Evolutionary conservation across 176 grass and related monocot genomes (phyloP).

Genomic region (Poa pratensis): DNA sequence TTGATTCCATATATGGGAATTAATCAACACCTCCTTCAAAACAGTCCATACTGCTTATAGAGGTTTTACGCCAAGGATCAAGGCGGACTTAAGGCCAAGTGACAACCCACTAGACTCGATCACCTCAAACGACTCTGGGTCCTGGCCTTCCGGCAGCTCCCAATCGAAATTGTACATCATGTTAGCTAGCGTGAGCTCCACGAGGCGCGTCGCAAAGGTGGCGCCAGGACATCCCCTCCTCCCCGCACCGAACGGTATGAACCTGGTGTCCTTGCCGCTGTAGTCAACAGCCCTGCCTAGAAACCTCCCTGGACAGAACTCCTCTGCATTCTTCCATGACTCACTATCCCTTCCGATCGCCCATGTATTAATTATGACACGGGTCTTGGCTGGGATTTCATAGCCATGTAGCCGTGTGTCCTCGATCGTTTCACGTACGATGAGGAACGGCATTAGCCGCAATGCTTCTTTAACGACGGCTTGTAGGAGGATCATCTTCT

Average conservation of each 20-base stretch:
- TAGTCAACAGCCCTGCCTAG: not conserved
- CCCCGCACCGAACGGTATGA: constrained; percentile 47
- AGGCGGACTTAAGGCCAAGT: not conserved
- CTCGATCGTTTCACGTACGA: constrained; percentile 34
- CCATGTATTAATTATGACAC: constrained; percentile 62
- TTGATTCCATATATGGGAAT: not conserved
- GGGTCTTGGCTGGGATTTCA: constrained; percentile 36
- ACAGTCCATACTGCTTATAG: not conserved
- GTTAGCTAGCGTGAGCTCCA: constrained; percentile 44
- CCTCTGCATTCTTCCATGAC: constrained; percentile 39
- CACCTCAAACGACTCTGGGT: constrained; percentile 40
- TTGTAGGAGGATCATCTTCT: not conserved
- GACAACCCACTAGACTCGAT: constrained; percentile 27
- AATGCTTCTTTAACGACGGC: constrained; percentile 42
- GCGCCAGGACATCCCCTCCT: constrained; percentile 46
- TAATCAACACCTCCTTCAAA: not conserved
- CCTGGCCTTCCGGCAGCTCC: constrained; percentile 46
- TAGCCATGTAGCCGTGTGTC: constrained; percentile 47
- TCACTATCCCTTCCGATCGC: constrained; percentile 46
- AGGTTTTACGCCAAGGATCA: constrained; percentile 43
- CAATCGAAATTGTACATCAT: constrained; percentile 62
- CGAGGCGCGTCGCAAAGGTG: constrained; percentile 13
- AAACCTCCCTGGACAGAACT: constrained; percentile 53
- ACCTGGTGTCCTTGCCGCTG: constrained; percentile 23
- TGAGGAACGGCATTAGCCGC: constrained; percentile 36